phyloP scores from a whole-genome alignment of 1,284 basidiomycete genomes.

The Microbotryum lychnidis-dioicae region DNA sequence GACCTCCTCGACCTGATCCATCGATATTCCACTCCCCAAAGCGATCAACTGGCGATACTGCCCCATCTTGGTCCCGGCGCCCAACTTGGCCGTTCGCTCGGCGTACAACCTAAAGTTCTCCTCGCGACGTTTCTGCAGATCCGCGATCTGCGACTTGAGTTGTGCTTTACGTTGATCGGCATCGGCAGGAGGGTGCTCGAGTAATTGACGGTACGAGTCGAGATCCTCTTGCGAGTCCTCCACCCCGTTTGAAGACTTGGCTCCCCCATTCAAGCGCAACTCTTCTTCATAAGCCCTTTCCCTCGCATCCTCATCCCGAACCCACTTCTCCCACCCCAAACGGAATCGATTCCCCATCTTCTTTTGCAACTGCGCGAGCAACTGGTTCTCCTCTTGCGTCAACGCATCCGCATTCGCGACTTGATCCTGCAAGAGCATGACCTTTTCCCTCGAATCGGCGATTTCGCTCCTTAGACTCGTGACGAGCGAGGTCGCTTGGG shows the following conservation, averaged over 20 bases:
- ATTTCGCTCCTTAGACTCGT: slow-evolving; percentile 87
- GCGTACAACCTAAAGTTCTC: slow-evolving; percentile 65
- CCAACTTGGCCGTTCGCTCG: slow-evolving; percentile 73
- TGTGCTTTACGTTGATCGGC: slow-evolving; percentile 49
- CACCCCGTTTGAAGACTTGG: slow-evolving; percentile 4
- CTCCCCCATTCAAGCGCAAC: not conserved
- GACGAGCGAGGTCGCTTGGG: slow-evolving; percentile 80
- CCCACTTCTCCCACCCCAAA: slow-evolving; percentile 85
- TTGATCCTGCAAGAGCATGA: slow-evolving; percentile 60
- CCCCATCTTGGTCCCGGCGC: slow-evolving; percentile 75
- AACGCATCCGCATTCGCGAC: slow-evolving; percentile 61
- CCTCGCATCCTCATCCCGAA: slow-evolving; percentile 70
- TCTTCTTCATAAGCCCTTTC: slow-evolving; percentile 49
- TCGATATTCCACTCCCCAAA: slow-evolving; percentile 73
- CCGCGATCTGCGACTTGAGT: slow-evolving; percentile 56
- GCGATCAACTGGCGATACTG: slow-evolving; percentile 80
- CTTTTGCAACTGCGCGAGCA: slow-evolving; percentile 59
- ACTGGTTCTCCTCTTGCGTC: slow-evolving; percentile 53
- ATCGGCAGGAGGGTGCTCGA: slow-evolving; percentile 40
- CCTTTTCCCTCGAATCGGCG: slow-evolving; percentile 70
- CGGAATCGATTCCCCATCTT: slow-evolving; percentile 75
- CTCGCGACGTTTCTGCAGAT: slow-evolving; percentile 58
- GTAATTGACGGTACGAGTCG: slow-evolving; percentile 39
- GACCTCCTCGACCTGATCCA: slow-evolving; percentile 73
- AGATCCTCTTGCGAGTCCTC: slow-evolving; percentile 16